Evolutionary conservation across 1,139 yeast species (phyloP), one percentile per base, ranked within the genome.

Genomic region (Suhomyces kunorum): DNA sequence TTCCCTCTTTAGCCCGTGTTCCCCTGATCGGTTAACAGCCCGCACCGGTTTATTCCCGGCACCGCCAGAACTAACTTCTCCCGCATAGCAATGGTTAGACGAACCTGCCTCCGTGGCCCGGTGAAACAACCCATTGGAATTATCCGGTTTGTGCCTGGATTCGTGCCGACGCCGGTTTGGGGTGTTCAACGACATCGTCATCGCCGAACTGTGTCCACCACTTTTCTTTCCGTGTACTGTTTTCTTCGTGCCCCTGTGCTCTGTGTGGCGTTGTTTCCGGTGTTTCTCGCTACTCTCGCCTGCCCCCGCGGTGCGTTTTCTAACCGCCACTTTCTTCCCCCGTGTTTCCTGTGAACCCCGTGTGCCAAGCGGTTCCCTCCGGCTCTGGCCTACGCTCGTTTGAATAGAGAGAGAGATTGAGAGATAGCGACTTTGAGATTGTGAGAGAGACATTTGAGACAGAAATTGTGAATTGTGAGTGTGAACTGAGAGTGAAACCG

Each of bases 51-150:
- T n/a, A n/a, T n/a, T n/a, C n/a, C n/a, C n/a, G n/a, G n/a, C 16
- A 25, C 22, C 19, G 14, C 27, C 14, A 22, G 14, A 31, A 22
- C 27, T 12, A 29, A 22, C 25, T 14, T 31, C 34, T 23, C 26
- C 27, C 34, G 27, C 34, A 31, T 31, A 31, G 36, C 36, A 33
- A 33, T 33, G 36, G 36, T 33, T 33, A 33, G 36, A 33, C 36
- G 36, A 33, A 25, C 15, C 20, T 17, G 22, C 28, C 28, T 16
- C 23, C 36, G 36, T 33, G 28, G 29, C 30, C 9, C 36, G n/a
- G 28, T 33, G 36, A 33, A 33, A 25, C 30, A 25, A 8, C 30
- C 16, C 22, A n/a, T 30, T 30, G 24, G 25, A 18, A 16, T n/a
- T 17, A 18, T 25, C 24, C 24, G 25, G 16, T 20, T 20, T 31